Conservation (phyloP, 768 basidiomycete genomes). For the Lactifluus hygrophoroides region DNA sequence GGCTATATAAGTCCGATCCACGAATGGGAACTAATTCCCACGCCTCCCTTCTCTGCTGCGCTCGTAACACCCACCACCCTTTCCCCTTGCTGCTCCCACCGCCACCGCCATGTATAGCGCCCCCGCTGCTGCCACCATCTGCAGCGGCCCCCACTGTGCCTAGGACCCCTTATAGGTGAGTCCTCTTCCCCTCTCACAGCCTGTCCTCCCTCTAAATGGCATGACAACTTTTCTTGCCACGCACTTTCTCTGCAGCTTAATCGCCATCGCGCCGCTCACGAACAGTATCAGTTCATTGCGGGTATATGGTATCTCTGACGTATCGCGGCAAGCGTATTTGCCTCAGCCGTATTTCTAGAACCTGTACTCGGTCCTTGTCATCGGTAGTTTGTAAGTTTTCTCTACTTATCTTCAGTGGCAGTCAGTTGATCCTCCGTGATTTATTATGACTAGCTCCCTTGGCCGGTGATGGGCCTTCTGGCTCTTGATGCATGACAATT, state of each 20-base stretch:
- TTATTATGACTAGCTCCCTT: background rate
- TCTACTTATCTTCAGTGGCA: background rate
- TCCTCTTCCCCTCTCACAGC: too few relatives aligned
- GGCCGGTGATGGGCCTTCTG: slow-evolving; percentile 65
- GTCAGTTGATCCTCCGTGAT: background rate
- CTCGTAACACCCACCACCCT: too few relatives aligned
- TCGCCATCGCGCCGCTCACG: slow-evolving; percentile 22
- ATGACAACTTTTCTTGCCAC: slow-evolving; percentile 22
- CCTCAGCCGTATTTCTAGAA: slow-evolving; percentile 21
- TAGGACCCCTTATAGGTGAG: too few relatives aligned
- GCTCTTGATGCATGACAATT: slow-evolving; percentile 58
- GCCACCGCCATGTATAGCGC: too few relatives aligned
- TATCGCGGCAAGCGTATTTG: slow-evolving; percentile 20
- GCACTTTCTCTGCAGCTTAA: slow-evolving; percentile 22
- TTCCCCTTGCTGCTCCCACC: too few relatives aligned
- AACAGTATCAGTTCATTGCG: slow-evolving; percentile 22
- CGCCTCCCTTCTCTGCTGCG: too few relatives aligned
- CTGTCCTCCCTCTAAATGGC: too few relatives aligned
- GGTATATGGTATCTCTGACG: slow-evolving; percentile 25
- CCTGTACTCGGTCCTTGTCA: slow-evolving; percentile 24
- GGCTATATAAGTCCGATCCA: too few relatives aligned
- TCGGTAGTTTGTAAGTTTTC: slow-evolving; percentile 20
- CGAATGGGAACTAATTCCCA: too few relatives aligned
- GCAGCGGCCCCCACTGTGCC: too few relatives aligned
- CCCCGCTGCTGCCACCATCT: too few relatives aligned